Evolutionary conservation across 2,329 filamentous ascomycete species (phyloP).

Genomic region (Fusarium sp.): DNA sequence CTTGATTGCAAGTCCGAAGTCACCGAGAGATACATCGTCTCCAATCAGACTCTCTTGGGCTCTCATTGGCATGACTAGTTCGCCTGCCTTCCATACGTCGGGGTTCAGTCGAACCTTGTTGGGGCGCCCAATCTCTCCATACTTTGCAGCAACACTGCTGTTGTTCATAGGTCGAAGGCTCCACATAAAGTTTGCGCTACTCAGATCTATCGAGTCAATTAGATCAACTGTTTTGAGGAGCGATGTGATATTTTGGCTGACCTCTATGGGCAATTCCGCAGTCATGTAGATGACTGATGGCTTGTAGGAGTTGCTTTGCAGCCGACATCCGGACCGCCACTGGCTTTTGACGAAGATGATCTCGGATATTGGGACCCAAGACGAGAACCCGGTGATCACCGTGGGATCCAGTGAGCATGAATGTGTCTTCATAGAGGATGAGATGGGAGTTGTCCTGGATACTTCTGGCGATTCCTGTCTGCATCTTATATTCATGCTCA

Average conservation of each 20-base stretch:
- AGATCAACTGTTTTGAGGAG: fast-evolving
- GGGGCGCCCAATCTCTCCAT: fast-evolving
- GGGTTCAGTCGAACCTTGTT: not conserved
- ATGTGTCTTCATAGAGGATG: not conserved
- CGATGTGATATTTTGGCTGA: fast-evolving
- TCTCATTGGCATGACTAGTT: not conserved
- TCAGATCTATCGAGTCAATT: not conserved
- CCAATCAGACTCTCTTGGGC: not conserved
- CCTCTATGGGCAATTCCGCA: not conserved
- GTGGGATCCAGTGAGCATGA: fast-evolving
- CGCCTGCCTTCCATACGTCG: fast-evolving
- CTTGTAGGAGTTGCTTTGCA: not conserved
- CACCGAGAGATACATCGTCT: fast-evolving
- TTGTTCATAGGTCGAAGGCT: not conserved
- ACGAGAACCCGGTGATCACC: not conserved
- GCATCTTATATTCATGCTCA: not conserved
- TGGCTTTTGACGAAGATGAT: not conserved
- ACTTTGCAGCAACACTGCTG: not conserved
- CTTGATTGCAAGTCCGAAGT: not conserved
- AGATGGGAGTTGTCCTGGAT: not conserved
- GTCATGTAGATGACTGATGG: not conserved
- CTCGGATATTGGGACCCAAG: not conserved
- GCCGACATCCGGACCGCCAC: not conserved
- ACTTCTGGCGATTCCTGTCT: not conserved
- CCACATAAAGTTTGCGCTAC: not conserved